Evolutionary conservation across 805 yeast genomes (phyloP).

Genomic region (Martiniozyma abietophila): DNA sequence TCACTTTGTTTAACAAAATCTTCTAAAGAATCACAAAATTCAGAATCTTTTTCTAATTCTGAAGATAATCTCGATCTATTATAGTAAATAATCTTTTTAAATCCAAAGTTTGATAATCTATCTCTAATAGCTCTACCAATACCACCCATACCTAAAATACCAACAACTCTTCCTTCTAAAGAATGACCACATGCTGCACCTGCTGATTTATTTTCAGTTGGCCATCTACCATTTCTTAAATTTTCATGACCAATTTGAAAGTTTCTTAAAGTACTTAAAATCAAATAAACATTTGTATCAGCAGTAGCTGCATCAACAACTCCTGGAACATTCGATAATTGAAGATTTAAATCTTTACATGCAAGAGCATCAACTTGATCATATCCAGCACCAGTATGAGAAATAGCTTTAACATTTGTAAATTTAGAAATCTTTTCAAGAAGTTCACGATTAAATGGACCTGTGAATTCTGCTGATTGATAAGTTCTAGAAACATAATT

Average conservation of each 20-base stretch:
- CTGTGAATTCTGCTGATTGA: conserved; percentile 29
- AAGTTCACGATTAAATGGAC: conserved; percentile 36
- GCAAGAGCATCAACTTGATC: conserved; percentile 40
- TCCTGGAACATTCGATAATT: conserved; percentile 43
- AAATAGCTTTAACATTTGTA: conserved; percentile 31
- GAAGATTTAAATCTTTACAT: conserved; percentile 32
- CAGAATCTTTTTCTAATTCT: conserved; percentile 59
- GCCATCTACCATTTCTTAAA: conserved; percentile 57
- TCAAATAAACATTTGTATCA: conserved; percentile 43
- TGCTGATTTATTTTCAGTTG: conserved; percentile 28
- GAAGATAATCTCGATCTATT: conserved; percentile 52
- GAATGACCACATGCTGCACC: conserved; percentile 62
- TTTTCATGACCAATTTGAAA: conserved; percentile 51
- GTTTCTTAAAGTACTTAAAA: conserved; percentile 44
- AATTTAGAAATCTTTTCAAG: conserved; percentile 25
- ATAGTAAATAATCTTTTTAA: conserved; percentile 58
- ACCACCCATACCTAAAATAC: conserved; percentile 84
- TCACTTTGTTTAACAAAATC: conserved; percentile 58
- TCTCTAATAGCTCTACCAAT: conserved; percentile 76
- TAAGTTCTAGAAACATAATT: conserved; percentile 34
- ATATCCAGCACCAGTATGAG: conserved; percentile 52
- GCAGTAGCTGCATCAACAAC: conserved; percentile 51
- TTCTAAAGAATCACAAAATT: conserved; percentile 58
- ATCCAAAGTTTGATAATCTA: conserved; percentile 69
- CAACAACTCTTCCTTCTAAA: conserved; percentile 67